Conservation (phyloP, 169 alveolate genomes). For the Plasmodium gonderi region DNA sequence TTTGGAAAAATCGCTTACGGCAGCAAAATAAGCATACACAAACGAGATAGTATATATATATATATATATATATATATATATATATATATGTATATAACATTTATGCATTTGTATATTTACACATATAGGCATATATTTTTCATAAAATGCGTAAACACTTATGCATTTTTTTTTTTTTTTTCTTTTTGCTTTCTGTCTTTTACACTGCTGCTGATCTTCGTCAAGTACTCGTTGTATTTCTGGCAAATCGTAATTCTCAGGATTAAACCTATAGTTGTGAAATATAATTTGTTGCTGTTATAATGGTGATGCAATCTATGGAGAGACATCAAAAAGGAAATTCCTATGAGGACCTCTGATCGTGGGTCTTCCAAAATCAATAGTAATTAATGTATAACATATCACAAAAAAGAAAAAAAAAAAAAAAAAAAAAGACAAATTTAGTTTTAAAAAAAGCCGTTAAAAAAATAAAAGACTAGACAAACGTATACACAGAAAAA, state of each 20-base stretch:
- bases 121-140: not conserved
- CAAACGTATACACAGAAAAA: not conserved
- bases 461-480: not conserved
- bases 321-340: not conserved
- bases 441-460: not conserved
- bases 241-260: slow-evolving; percentile 43
- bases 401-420: not conserved
- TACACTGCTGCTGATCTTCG: slow-evolving; percentile 53
- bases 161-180: not conserved
- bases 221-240: slow-evolving; percentile 72
- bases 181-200: not conserved
- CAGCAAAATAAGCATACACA: not conserved
- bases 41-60: not conserved
- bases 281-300: not conserved
- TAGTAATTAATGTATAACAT: not conserved
- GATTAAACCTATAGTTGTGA: slow-evolving; percentile 58
- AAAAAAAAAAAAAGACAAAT: not conserved
- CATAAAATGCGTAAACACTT: not conserved
- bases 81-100: not conserved
- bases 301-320: not conserved
- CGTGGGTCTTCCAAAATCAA: not conserved
- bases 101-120: not conserved
- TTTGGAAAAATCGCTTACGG: not conserved
- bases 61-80: not conserved
- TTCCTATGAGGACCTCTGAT: not conserved